Evolutionary conservation across 2,329 filamentous ascomycete species (phyloP).

Genomic region (Sporothrix phasma): DNA sequence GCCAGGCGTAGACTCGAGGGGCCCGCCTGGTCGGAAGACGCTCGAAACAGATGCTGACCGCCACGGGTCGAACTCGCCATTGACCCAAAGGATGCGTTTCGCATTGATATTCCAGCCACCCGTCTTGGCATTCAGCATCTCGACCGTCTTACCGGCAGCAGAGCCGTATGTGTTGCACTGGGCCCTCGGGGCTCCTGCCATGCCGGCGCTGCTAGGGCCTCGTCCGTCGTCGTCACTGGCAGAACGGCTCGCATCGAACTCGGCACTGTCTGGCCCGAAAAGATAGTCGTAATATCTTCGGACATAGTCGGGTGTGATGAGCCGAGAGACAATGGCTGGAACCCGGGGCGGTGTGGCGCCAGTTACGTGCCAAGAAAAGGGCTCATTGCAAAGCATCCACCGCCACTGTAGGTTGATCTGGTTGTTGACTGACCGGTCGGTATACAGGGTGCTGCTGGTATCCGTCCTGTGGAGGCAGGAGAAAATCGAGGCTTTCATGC

Average conservation of each 20-base stretch:
- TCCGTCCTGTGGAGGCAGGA: constrained; percentile 48
- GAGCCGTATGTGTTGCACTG: constrained; percentile 31
- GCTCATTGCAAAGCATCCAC: constrained; percentile 55
- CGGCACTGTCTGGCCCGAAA: constrained; percentile 36
- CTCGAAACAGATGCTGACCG: constrained; percentile 43
- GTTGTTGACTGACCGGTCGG: constrained; percentile 39
- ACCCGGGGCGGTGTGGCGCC: constrained; percentile 37
- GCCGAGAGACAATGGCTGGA: constrained; percentile 41
- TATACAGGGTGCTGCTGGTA: constrained; percentile 37
- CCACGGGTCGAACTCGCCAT: constrained; percentile 53
- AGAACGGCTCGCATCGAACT: not conserved
- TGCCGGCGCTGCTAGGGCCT: not conserved
- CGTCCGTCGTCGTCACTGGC: not conserved
- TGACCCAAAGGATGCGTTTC: constrained; percentile 46
- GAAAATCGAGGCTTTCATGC: constrained; percentile 27
- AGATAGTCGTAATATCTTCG: constrained; percentile 44
- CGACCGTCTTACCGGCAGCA: constrained; percentile 34
- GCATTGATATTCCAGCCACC: constrained; percentile 45
- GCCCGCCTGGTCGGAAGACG: constrained; percentile 43
- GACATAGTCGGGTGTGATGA: constrained; percentile 42
- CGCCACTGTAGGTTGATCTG: constrained; percentile 42
- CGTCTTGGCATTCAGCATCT: constrained; percentile 42
- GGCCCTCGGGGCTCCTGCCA: no score
- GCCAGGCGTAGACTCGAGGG: constrained; percentile 35
- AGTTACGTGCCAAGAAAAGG: constrained; percentile 48